Evolutionary conservation across 495 filamentous ascomycete genomes (phyloP), one percentile per base, ranked within the genome.

Genomic region (Xylaria telfairii): DNA sequence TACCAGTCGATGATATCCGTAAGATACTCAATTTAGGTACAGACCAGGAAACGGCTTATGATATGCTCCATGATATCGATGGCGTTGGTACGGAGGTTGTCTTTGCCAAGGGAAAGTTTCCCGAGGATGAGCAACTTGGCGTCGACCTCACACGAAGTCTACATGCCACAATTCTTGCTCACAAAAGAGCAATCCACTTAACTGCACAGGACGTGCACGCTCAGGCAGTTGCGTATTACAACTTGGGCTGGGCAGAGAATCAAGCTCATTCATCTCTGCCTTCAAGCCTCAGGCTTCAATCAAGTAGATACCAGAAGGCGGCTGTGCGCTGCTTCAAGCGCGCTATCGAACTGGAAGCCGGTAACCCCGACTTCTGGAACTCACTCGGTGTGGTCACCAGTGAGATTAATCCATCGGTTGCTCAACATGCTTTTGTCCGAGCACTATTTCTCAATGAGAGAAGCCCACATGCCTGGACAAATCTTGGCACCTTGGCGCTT

Each of bases 361-460:
- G 94, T 37, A 99, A 98, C 76, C 84, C 94, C 0, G 96, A 99
- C 74, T 99, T 98, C 80, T 99, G 96, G 96, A 98, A 97, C 78
- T 89, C 96, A 3, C 87, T 99, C 26, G 96, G 95, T 26, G 93
- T 98, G 8, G 92, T 92, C 19, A 98, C 96, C 2, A 92, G 91
- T 53, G 87, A 84, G 46, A 83, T 97, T 74, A 97, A 93, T 76
- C 91, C 93, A 0, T 91, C 92, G 68, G 92, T 98, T 2, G 90
- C 96, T 0, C 96, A 99, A 80, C 96, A 99, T 81, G 87, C 96
- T 0, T 93, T 99, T 72, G 92, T 98, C n/a, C 87, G 96, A 67
- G 95, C 93, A 73, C 81, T 99, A 21, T 91, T 95, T 77, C 83
- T 99, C n/a, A 96, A 98, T 77, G 96, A 98, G 74, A 78, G 87